These are phyloP conservation scores for Metschnikowia similis DNA, from an alignment of 805 yeast genomes.

Conservation along the genomic window DNA sequence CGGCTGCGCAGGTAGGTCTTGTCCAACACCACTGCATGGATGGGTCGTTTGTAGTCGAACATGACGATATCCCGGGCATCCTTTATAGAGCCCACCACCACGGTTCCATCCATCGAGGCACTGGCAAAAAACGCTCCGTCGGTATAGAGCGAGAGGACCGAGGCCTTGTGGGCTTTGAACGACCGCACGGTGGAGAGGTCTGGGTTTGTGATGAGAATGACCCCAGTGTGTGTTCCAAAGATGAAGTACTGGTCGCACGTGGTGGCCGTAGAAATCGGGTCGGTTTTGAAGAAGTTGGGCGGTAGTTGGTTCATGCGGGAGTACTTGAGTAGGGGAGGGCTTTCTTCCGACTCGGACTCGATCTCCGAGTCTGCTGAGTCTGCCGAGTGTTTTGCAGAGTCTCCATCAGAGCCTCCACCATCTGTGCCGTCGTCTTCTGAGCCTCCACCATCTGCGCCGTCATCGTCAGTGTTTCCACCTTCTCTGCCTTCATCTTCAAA, in stretches of 20 bases:
- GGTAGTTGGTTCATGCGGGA: conserved; percentile 68
- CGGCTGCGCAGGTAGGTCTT: conserved; percentile 58
- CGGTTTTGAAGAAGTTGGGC: conserved; percentile 61
- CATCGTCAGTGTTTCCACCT: too few species aligned
- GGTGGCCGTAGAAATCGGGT: conserved; percentile 70
- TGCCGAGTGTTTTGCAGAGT: too few species aligned
- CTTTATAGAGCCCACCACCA: conserved; percentile 67
- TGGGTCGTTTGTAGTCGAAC: conserved; percentile 80
- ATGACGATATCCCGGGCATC: conserved; percentile 65
- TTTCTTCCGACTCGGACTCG: conserved; percentile 20
- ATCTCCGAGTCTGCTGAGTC: neutral
- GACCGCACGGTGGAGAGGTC: conserved; percentile 63
- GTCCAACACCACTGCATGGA: conserved; percentile 81
- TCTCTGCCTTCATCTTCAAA: neutral
- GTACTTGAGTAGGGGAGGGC: conserved; percentile 73
- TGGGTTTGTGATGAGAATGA: conserved; percentile 62
- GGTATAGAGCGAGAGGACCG: conserved; percentile 66
- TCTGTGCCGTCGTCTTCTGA: neutral
- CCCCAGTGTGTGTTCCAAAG: conserved; percentile 89
- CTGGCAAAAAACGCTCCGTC: conserved; percentile 78
- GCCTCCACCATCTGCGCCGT: too few species aligned
- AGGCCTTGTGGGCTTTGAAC: conserved; percentile 79
- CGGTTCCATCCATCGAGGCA: conserved; percentile 92
- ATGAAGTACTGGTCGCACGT: conserved; percentile 59
- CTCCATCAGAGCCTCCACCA: too few species aligned